Conservation (phyloP, 345 rosid genomes). For the Turnera subulata region DNA sequence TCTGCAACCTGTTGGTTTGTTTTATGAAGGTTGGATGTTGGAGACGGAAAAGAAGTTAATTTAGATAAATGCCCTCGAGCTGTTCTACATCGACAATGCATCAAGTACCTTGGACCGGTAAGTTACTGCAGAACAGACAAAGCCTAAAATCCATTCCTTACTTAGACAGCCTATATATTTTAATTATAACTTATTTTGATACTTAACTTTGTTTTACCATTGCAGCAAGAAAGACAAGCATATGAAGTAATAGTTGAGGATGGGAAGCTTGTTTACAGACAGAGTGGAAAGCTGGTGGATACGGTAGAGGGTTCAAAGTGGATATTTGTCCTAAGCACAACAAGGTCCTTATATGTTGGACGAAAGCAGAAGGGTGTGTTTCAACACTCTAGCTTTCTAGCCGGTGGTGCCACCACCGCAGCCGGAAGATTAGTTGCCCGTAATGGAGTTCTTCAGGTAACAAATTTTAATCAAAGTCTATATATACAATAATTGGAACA, state of each 20-base stretch:
- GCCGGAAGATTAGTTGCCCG: constrained; percentile 64
- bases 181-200: too few relatives aligned
- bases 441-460: constrained; percentile 53
- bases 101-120: constrained; percentile 64
- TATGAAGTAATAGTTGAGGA: constrained; percentile 49
- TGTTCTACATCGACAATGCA: constrained; percentile 47
- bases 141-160: too few relatives aligned
- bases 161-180: too few relatives aligned
- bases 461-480: too few relatives aligned
- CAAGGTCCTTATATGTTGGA: constrained; percentile 51
- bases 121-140: too few relatives aligned
- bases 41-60: constrained; percentile 50
- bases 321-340: constrained; percentile 70
- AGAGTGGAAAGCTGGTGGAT: constrained; percentile 28
- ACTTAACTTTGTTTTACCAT: too few relatives aligned
- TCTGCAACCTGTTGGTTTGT: neutral
- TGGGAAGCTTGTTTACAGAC: constrained; percentile 43
- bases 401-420: constrained; percentile 68
- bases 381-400: constrained; percentile 67
- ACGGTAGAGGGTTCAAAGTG: constrained; percentile 50
- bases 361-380: constrained; percentile 60
- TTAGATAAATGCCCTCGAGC: constrained; percentile 44
- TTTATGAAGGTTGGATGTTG: constrained; percentile 56
- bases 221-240: constrained; percentile 52
- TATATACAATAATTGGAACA: too few relatives aligned